A percentile compares a stretch with the other conserved stretches of the same genome.
Evolutionary conservation across 768 basidiomycete genomes (phyloP).

Genomic region (Termitomyces sp.): DNA sequence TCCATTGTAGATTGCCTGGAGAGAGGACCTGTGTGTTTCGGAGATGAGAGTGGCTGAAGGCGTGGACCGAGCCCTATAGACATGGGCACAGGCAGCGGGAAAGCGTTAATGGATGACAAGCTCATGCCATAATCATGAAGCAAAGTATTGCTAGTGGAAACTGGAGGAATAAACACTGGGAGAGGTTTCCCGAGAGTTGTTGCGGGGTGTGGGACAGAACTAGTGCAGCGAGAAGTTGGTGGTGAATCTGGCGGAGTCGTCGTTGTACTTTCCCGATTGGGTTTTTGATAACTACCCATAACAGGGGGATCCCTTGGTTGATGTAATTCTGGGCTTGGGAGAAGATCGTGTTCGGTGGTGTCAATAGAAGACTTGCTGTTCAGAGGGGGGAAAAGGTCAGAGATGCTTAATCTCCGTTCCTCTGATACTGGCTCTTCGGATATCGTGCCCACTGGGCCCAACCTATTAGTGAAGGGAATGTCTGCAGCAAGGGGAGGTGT

Average conservation of each 20-base stretch:
- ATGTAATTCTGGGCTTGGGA: background rate
- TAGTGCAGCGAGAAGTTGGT: conserved; percentile 29
- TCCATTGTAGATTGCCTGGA: conserved; percentile 55
- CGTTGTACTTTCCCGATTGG: conserved; percentile 35
- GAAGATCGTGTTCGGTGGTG: conserved; percentile 2
- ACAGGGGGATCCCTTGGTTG: conserved; percentile 4
- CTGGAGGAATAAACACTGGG: conserved; percentile 49
- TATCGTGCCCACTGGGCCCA: background rate
- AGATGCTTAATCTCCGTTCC: conserved; percentile 48
- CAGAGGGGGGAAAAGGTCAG: conserved; percentile 49
- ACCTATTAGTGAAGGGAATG: background rate
- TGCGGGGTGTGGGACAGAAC: conserved; percentile 31
- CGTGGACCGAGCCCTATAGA: conserved; percentile 38
- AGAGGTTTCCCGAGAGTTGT: conserved; percentile 61
- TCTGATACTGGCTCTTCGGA: conserved; percentile 3
- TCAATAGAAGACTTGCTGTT: conserved; percentile 26
- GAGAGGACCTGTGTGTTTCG: conserved; percentile 25
- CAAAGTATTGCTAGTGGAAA: conserved; percentile 7
- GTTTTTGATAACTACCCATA: conserved; percentile 1
- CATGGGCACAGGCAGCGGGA: conserved; percentile 42
- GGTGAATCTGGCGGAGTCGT: conserved; percentile 62
- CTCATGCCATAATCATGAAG: conserved; percentile 30
- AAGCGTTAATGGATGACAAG: conserved; percentile 29
- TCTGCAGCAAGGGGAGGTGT: conserved; percentile 10
- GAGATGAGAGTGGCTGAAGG: conserved; percentile 27